These are phyloP conservation scores for Fusarium poae DNA, from an alignment of 2,329 filamentous ascomycete genomes.

Conservation along the genomic window DNA sequence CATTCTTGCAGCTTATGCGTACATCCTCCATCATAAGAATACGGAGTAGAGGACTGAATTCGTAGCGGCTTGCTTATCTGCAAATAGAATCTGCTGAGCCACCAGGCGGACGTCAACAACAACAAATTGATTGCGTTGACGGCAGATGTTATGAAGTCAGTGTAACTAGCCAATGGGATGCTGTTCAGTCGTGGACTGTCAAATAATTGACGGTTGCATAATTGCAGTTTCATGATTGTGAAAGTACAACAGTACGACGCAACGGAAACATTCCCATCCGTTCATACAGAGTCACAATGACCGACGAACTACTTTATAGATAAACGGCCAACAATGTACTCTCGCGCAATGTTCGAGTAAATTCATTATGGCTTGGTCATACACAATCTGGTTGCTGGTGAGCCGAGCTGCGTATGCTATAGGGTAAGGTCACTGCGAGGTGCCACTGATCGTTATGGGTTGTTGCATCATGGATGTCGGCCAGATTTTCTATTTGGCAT, in stretches of 20 bases:
- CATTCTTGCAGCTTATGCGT: background rate
- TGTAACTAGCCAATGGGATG: background rate
- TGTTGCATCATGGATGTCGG: constrained; percentile 5
- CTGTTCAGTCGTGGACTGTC: no score
- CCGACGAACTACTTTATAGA: background rate
- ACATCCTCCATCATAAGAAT: background rate
- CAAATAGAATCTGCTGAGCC: constrained; percentile 39
- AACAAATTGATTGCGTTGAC: constrained; percentile 31
- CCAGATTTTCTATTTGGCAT: constrained; percentile 23
- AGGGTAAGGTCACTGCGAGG: constrained; percentile 10
- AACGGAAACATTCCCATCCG: background rate
- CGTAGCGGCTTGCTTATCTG: constrained; percentile 20
- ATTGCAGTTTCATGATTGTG: background rate
- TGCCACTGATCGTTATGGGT: background rate
- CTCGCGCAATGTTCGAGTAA: background rate
- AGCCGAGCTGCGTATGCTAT: background rate
- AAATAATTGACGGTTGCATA: background rate
- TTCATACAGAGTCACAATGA: background rate
- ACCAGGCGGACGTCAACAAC: constrained; percentile 42
- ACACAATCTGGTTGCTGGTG: background rate
- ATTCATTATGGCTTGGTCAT: background rate
- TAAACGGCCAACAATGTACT: no score
- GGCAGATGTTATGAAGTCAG: background rate
- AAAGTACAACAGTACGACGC: background rate
- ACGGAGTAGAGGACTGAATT: background rate